Percentiles rank a stretch among this genome's conserved stretches.
Evolutionary conservation across 2,329 filamentous ascomycete genomes (phyloP).

Genomic region (Teratosphaeria pseudoeucalypti): DNA sequence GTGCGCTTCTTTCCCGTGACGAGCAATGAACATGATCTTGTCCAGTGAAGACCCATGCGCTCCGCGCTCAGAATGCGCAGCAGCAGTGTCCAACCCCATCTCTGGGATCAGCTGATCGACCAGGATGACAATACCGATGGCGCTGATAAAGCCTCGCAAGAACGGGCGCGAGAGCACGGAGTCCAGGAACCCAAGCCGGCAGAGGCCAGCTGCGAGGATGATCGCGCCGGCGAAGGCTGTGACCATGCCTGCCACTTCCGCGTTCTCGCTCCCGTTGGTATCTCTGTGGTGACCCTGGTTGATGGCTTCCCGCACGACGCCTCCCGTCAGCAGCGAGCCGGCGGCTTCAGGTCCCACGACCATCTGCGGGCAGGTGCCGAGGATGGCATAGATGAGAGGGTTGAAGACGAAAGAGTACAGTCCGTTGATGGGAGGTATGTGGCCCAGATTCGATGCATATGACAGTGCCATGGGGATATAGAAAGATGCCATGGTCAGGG

Average conservation of each 20-base stretch:
- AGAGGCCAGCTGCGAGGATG: conserved; percentile 77
- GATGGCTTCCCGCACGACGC: conserved; percentile 69
- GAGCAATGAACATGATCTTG: conserved; percentile 70
- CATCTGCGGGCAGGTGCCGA: conserved; percentile 88
- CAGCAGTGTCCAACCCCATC: conserved; percentile 61
- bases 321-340: conserved; percentile 80
- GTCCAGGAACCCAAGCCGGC: conserved; percentile 82
- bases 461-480: conserved; percentile 97
- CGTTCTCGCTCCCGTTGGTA: conserved; percentile 61
- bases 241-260: conserved; percentile 75
- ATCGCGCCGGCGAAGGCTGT: conserved; percentile 80
- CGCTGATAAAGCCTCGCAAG: conserved; percentile 88
- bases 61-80: conserved; percentile 51
- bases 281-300: conserved; percentile 55
- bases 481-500: conserved; percentile 94
- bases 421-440: conserved; percentile 86
- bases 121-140: conserved; percentile 90
- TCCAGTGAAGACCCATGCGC: conserved; percentile 77
- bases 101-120: conserved; percentile 92
- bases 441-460: conserved; percentile 81
- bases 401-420: conserved; percentile 92
- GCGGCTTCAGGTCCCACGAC: conserved; percentile 91
- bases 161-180: conserved; percentile 91
- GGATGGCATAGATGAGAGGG: conserved; percentile 77
- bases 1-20: conserved; percentile 57